Evolutionary conservation across 2,329 filamentous ascomycete species (phyloP).

Genomic region (Aspergillus aculeatus): DNA sequence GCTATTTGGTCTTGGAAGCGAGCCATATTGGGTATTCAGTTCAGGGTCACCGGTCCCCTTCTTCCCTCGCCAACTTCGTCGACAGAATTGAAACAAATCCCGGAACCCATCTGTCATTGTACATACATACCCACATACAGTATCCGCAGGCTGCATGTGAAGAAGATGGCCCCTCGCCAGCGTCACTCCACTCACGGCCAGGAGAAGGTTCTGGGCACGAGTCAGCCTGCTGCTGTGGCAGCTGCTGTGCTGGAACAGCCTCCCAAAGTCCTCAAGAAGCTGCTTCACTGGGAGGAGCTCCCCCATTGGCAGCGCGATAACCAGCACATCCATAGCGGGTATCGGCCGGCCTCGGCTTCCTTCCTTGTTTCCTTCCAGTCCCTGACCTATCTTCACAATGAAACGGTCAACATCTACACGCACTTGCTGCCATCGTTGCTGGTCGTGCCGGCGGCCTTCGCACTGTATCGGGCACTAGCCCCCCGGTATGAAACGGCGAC

Average conservation of each 20-base stretch:
- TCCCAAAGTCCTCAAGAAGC: slow-evolving; percentile 30
- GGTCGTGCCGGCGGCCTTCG: slow-evolving; percentile 53
- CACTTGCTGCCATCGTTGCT: slow-evolving; percentile 67
- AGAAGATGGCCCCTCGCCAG: slow-evolving; percentile 31
- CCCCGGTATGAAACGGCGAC: slow-evolving; percentile 66
- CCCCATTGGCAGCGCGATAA: slow-evolving; percentile 63
- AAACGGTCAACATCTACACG: slow-evolving; percentile 70
- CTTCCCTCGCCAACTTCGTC: not conserved
- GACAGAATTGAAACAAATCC: not conserved
- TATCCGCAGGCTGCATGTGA: slow-evolving; percentile 19
- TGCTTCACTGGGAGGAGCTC: slow-evolving; percentile 53
- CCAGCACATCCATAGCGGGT: slow-evolving; percentile 66
- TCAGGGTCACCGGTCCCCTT: not conserved
- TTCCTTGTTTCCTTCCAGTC: slow-evolving; percentile 58
- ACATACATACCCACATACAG: not conserved
- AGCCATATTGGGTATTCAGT: not conserved
- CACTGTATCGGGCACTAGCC: slow-evolving; percentile 58
- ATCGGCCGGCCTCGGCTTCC: slow-evolving; percentile 63
- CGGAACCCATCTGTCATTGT: slow-evolving; percentile 3
- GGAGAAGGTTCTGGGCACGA: slow-evolving; percentile 22
- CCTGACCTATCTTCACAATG: slow-evolving; percentile 65
- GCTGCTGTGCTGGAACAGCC: slow-evolving; percentile 30
- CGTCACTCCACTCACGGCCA: slow-evolving; percentile 28
- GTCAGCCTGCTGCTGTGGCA: slow-evolving; percentile 25
- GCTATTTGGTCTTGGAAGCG: not conserved